Evolutionary conservation across 345 rosid species (phyloP).

Genomic region (Euphorbia lathyris): DNA sequence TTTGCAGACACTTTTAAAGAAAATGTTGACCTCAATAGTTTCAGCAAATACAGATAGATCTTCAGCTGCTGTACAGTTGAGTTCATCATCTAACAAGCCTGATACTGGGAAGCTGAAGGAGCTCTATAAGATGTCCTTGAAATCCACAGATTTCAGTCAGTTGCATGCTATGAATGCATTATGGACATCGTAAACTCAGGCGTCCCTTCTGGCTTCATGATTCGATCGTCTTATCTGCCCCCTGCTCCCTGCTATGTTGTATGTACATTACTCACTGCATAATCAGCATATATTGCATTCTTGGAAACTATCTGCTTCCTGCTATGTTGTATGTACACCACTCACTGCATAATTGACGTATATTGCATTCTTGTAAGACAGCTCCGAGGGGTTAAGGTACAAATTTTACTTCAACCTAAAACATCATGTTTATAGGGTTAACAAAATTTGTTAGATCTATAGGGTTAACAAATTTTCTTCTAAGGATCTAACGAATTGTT

Average conservation of each 20-base stretch:
- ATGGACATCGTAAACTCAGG: slow-evolving; percentile 47
- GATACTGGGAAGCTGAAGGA: slow-evolving; percentile 63
- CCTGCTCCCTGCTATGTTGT: not conserved
- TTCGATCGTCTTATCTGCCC: not conserved
- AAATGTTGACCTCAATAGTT: slow-evolving; percentile 48
- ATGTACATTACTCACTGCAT: not conserved
- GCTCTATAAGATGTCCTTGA: slow-evolving; percentile 72
- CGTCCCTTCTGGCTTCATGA: not conserved
- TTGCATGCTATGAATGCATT: slow-evolving; percentile 54
- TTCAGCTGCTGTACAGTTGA: slow-evolving; percentile 20
- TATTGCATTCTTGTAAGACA: too few relatives aligned
- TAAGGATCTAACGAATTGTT: too few relatives aligned
- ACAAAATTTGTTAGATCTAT: too few relatives aligned
- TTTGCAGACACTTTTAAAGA: slow-evolving; percentile 64
- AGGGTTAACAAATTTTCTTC: too few relatives aligned
- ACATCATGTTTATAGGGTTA: too few relatives aligned
- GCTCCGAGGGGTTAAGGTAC: too few relatives aligned
- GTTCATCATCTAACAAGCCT: slow-evolving; percentile 28
- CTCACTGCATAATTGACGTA: too few relatives aligned
- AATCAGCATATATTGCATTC: not conserved
- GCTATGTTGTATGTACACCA: too few relatives aligned
- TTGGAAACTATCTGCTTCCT: too few relatives aligned
- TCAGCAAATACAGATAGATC: slow-evolving; percentile 37
- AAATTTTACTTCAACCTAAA: too few relatives aligned
- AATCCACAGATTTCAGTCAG: slow-evolving; percentile 43